Evolutionary conservation across 139 green algal species (phyloP).

Genomic region (Edaphochlamys debaryana): DNA sequence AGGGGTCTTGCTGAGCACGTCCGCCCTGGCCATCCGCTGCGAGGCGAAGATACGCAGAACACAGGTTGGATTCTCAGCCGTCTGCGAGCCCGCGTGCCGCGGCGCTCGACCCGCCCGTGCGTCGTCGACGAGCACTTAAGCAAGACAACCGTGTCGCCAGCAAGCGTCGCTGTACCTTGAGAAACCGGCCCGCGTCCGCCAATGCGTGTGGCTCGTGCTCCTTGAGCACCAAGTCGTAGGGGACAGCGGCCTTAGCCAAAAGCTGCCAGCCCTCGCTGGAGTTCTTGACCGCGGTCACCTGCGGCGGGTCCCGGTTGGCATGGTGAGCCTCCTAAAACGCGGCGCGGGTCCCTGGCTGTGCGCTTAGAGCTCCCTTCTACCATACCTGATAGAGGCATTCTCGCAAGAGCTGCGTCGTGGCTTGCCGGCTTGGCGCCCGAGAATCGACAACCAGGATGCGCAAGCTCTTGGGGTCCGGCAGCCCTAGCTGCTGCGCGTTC

Average conservation of each 20-base stretch:
- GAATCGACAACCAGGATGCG: slow-evolving; percentile 56
- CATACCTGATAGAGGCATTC: slow-evolving; percentile 53
- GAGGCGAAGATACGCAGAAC: background rate
- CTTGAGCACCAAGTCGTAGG: slow-evolving; percentile 78
- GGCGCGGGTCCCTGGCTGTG: too few species aligned
- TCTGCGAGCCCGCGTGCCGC: background rate
- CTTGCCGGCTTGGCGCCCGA: slow-evolving; percentile 18
- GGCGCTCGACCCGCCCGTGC: background rate
- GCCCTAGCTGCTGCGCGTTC: background rate
- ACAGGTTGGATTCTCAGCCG: too few species aligned
- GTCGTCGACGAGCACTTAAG: slow-evolving; percentile 58
- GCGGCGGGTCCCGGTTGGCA: background rate
- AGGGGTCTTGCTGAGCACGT: too few species aligned
- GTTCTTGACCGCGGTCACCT: slow-evolving; percentile 62
- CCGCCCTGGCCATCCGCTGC: background rate
- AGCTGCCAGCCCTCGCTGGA: slow-evolving; percentile 61
- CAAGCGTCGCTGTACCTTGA: slow-evolving; percentile 55
- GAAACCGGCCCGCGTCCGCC: slow-evolving; percentile 66
- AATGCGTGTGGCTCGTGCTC: slow-evolving; percentile 73
- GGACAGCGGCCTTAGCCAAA: slow-evolving; percentile 26
- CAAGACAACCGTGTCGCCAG: slow-evolving; percentile 54
- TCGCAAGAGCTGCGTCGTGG: slow-evolving; percentile 41
- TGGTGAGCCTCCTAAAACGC: background rate
- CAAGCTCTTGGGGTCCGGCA: slow-evolving; percentile 40
- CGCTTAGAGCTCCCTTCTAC: background rate